Evolutionary conservation across 352 stramenopile genomes (phyloP), one percentile per base, ranked within the genome.

Genomic region (Paralagenidium karlingii): DNA sequence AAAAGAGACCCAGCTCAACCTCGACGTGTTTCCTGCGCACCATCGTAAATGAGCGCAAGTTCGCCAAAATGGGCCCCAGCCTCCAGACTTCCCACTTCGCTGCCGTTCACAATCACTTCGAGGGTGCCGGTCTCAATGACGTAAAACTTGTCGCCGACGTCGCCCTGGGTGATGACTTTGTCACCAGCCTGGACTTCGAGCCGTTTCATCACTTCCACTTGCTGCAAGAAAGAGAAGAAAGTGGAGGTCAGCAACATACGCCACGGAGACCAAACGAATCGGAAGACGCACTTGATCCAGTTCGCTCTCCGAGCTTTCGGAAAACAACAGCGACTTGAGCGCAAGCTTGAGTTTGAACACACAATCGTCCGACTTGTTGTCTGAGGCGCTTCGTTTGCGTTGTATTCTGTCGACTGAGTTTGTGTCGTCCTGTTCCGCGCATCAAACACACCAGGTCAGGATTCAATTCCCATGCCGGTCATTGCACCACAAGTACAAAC

Each of bases 61-160:
- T 96, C 87, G 22, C 87, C 87, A 34, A 96, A 96, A 46, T 86
- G 63, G 26, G 80, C 68, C 10, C 66, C 71, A 1, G 63, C 49
- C 2, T 55, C 56, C 12, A 86, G 55, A 34, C 60, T 65, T 1
- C 71, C 71, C 3, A 86, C 66, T 12, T 70, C 53, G 12, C 54
- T 44, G 4, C 40, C 46, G 47, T 86, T 86, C 36, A 86, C 71
- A n/a, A 77, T 66, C 12, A 81, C 69, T 30, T 86, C 71, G 4
- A 82, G 63, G 8, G 54, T 73, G 5, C 71, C 71, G 3, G 40
- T 45, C 38, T 86, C 67, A 24, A 86, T 51, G 26, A 86, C 69
- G 61, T 96, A 98, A 40, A 98, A 97, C 47, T 89, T 66, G 55
- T 97, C 81, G 31, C 89, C 92, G 0, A 80, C 59, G 44, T 94